Evolutionary conservation across 495 filamentous ascomycete genomes (phyloP).

Genomic region (Penicillium silybi): DNA sequence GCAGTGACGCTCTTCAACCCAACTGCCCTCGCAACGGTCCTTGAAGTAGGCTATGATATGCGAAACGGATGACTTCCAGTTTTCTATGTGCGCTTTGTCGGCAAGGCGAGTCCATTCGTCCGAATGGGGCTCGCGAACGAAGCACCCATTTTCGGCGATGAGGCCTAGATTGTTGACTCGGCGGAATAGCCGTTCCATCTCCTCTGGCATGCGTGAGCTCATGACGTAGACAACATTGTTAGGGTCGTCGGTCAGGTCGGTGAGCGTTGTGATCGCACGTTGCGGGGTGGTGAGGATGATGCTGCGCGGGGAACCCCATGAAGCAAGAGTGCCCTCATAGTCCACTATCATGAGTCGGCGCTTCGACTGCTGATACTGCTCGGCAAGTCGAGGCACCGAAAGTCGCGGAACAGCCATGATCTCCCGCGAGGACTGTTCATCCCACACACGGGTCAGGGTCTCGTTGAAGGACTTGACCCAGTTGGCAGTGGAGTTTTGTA

Average conservation of each 20-base stretch:
- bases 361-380: constrained; percentile 59
- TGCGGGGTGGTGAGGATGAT: constrained; percentile 81
- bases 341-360: constrained; percentile 83
- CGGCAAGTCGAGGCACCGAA: constrained; percentile 56
- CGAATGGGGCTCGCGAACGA: constrained; percentile 65
- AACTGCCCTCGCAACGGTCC: constrained; percentile 80
- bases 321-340: constrained; percentile 86
- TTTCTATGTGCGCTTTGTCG: constrained; percentile 58
- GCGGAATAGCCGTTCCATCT: constrained; percentile 80
- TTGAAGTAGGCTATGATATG: constrained; percentile 81
- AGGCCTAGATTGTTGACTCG: constrained; percentile 73
- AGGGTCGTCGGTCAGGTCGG: constrained; percentile 70
- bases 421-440: constrained; percentile 77
- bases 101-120: constrained; percentile 70
- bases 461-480: constrained; percentile 75
- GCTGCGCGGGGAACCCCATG: constrained; percentile 72
- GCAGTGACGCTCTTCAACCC: constrained; percentile 81
- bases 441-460: constrained; percentile 65
- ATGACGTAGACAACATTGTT: constrained; percentile 89
- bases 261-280: constrained; percentile 73
- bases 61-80: constrained; percentile 74
- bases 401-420: constrained; percentile 81
- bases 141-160: constrained; percentile 92
- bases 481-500: constrained; percentile 73
- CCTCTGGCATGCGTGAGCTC: constrained; percentile 79